Base-by-base conservation (phyloP, 2,329 filamentous ascomycete species). In the Huntiella abstrusa region DNA sequence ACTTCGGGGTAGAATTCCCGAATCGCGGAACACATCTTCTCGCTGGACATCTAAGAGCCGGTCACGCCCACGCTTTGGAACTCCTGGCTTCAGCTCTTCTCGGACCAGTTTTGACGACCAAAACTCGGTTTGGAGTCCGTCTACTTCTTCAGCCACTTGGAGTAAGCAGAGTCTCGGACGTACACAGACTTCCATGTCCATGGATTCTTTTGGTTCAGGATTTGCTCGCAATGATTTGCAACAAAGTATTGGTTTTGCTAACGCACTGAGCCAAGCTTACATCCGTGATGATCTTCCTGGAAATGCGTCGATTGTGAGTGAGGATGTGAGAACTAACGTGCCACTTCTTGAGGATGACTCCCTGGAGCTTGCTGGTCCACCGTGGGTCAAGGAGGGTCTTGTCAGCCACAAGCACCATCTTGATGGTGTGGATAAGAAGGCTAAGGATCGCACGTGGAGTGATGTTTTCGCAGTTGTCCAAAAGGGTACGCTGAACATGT, bases 381-480 rank as follows among this genome's bases (percentile, higher is more conserved):
- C 91, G 0, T 98, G 91, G 91, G 80, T 92, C 22, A 98, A 98
- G 63, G 91, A 98, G 62, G 91, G 91, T 51, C 84, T 92, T 54
- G 69, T 96, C 15, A 88, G 88, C 54, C 88, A 98, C 65, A 96
- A 96, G 62, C 88, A 95, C 59, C 88, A 96, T 57, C 71, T 96
- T 3, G 88, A 96, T 58, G 77, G 83, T 4, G 70, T 85, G 33
- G 87, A 93, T 53, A 94, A 91, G 65, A 83, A 85, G 59, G 82
- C 87, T 51, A 95, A 88, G 62, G 88, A 96, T 55, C 75, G 91
- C 35, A 88, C 87, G 55, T 98, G 91, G 91, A 79, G 71, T 49
- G 87, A 96, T 57, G 87, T 87, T 47, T 98, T 98, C 64, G 88
- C 87, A 33, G 91, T 98, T 17, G 80, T 96, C 46, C 86, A 95